phyloP scores from a whole-genome alignment of 75 land plant species.

The Cunninghamia lanceolata region DNA sequence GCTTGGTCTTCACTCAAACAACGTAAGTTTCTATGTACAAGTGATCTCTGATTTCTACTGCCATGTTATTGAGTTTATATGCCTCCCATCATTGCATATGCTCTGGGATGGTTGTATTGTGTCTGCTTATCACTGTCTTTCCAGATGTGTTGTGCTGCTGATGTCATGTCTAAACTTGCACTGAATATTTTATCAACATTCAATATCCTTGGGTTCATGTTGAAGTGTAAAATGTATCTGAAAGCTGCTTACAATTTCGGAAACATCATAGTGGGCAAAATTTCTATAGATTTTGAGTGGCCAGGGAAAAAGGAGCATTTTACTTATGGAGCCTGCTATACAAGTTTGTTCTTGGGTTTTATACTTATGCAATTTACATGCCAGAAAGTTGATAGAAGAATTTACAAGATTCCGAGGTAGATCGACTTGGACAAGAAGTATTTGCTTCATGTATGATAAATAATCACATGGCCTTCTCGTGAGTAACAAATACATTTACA shows the following conservation, averaged over 20 bases:
- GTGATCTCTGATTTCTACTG: background rate
- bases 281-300: background rate
- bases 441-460: background rate
- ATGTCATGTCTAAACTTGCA: background rate
- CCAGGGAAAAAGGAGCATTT: background rate
- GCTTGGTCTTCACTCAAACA: slow-evolving; percentile 79
- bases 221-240: background rate
- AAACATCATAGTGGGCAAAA: background rate
- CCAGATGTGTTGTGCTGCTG: background rate
- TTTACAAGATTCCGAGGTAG: background rate
- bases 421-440: background rate
- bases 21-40: slow-evolving; percentile 40
- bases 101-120: background rate
- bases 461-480: background rate
- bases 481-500: background rate
- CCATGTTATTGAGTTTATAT: background rate
- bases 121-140: background rate
- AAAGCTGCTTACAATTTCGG: background rate
- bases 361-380: background rate
- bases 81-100: background rate
- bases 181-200: background rate
- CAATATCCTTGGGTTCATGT: background rate
- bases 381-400: background rate
- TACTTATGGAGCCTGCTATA: background rate
- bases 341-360: background rate